Evolutionary conservation across 1,284 basidiomycete species (phyloP).

Genomic region (Puccinia coronata): DNA sequence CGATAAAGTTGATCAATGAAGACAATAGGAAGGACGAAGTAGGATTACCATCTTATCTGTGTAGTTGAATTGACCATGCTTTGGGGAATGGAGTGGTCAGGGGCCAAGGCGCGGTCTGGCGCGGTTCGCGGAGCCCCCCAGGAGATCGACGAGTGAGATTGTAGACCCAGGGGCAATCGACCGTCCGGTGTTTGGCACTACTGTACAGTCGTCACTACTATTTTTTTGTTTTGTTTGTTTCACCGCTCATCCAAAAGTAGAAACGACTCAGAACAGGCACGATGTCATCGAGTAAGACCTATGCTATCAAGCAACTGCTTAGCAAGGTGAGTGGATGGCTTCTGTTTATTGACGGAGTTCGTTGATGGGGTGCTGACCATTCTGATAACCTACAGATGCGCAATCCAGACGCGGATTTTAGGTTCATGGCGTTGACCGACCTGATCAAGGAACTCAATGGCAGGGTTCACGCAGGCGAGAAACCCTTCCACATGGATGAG

Average conservation of each 20-base stretch:
- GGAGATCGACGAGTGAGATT: no score
- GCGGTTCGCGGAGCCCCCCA: background rate
- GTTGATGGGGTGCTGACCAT: background rate
- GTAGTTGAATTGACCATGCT: no score
- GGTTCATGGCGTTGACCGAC: slow-evolving; percentile 93
- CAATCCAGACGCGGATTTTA: slow-evolving; percentile 62
- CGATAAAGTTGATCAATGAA: no score
- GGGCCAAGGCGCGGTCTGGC: background rate
- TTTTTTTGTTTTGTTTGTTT: no score
- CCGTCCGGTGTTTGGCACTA: no score
- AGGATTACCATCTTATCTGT: no score
- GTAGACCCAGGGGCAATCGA: no score
- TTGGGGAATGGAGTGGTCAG: no score
- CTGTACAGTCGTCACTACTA: background rate
- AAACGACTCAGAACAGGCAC: background rate
- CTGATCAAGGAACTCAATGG: slow-evolving; percentile 76
- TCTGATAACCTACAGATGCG: slow-evolving; percentile 52
- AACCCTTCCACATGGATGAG: slow-evolving; percentile 60
- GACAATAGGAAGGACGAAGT: no score
- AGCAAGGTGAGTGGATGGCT: background rate
- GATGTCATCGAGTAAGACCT: slow-evolving; percentile 32
- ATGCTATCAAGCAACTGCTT: slow-evolving; percentile 26
- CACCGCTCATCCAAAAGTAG: background rate
- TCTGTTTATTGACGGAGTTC: background rate
- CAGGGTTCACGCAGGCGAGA: slow-evolving; percentile 68